Conservation (phyloP, 1,139 yeast species). For the Blastobotrys serpentis region DNA sequence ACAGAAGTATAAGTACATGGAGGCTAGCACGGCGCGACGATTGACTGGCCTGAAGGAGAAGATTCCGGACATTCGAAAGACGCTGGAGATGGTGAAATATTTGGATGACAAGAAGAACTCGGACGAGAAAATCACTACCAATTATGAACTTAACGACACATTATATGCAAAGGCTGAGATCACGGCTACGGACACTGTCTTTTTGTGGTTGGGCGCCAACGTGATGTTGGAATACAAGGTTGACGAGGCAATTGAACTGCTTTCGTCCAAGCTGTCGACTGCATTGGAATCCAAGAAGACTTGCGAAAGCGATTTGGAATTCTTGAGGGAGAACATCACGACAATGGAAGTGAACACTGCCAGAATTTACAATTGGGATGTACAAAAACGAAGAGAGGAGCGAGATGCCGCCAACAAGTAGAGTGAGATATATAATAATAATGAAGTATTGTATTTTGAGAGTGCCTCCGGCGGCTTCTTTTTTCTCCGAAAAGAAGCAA, state of each 20-base stretch:
- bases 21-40: constrained; percentile 65
- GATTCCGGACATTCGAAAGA: constrained; percentile 88
- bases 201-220: constrained; percentile 95
- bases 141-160: constrained; percentile 91
- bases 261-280: constrained; percentile 59
- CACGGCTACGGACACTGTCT: constrained; percentile 61
- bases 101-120: constrained; percentile 48
- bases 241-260: constrained; percentile 75
- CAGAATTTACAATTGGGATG: constrained; percentile 93
- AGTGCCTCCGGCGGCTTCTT: constrained; percentile 1
- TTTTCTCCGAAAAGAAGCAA: not conserved
- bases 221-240: constrained; percentile 95
- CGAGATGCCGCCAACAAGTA: no score
- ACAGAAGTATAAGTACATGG: constrained; percentile 80
- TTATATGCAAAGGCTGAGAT: constrained; percentile 80
- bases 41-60: constrained; percentile 65
- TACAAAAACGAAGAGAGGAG: constrained; percentile 66
- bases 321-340: constrained; percentile 86
- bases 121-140: constrained; percentile 56
- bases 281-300: constrained; percentile 59
- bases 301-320: constrained; percentile 84
- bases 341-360: constrained; percentile 98
- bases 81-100: constrained; percentile 67
- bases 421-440: no score
- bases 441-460: no score